Base-by-base conservation (phyloP, 345 rosid genomes). In the Lumnitzera littorea region DNA sequence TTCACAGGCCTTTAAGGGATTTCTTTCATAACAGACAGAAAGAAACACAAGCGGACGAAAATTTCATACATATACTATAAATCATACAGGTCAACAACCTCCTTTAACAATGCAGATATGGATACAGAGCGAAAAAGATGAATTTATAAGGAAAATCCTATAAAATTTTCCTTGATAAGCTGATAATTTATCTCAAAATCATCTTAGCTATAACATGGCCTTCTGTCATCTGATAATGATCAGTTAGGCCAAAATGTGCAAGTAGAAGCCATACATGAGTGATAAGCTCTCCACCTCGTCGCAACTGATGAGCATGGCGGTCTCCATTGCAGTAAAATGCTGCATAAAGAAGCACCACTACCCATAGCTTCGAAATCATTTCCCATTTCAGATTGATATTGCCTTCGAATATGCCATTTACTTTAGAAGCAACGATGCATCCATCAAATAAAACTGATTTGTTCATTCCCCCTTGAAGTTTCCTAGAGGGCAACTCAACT, bases 171-270 rank as follows among this genome's bases (percentile, higher is more conserved):
- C 7, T 5, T 4, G 9, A 4, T 36, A 36, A 36, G 10, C 43
- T 4, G 43, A 36, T 36, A 65, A 56, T 5, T 47, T 62, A 70
- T 60, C 16, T 52, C 36, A 53, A 50, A 0, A 15, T 13, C 14
- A 76, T 51, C 70, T 62, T 72, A 50, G 77, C 83, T 60, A 80
- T 75, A 24, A 76, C 75, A 64, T 72, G 76, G 4, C 71, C 80
- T 20, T 65, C 62, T 3, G 78, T 65, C 57, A 69, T 67, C 49
- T 71, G 69, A 59, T 76, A 70, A 48, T 85, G 82, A 15, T 78
- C 80, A 0, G 79, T 82, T 1, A 85, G 58, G 46, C 88, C 85
- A 20, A 78, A 67, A 74, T 85, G 88, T n/a, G 84, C 77, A 81
- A 74, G 60, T 53, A 80, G 64, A 12, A 82, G 73, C 80, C 91